Conservation (phyloP, 257 asterid genomes). For the Solanum neorickii region DNA sequence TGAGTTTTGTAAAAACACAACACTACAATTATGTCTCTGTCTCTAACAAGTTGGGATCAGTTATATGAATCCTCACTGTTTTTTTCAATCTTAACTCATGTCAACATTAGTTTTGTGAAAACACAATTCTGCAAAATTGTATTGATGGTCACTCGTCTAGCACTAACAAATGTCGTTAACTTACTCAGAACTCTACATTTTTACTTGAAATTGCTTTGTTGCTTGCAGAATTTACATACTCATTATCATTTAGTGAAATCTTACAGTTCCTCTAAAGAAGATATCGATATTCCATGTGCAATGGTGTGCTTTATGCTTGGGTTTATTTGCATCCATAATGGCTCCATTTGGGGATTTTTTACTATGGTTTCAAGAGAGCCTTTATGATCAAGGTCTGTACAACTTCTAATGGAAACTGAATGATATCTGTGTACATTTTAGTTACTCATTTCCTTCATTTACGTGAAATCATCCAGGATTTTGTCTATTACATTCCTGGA, state of each 20-base stretch:
- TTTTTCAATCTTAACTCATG: not conserved
- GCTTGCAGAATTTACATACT: not conserved
- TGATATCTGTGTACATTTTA: not conserved
- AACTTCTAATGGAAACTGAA: not conserved
- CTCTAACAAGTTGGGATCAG: not conserved
- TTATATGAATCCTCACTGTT: not conserved
- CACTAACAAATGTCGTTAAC: not conserved
- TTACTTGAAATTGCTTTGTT: not conserved
- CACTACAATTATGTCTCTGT: not conserved
- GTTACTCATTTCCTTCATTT: not conserved
- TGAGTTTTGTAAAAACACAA: not conserved
- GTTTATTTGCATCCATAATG: conserved; percentile 83
- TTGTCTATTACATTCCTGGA: conserved; percentile 96
- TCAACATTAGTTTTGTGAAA: not conserved
- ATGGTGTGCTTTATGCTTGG: conserved; percentile 74
- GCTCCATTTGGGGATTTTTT: conserved; percentile 97
- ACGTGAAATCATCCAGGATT: conserved; percentile 36
- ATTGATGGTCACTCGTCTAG: not conserved
- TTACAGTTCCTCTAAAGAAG: conserved; percentile 60
- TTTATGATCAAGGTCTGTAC: conserved; percentile 75
- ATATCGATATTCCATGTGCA: conserved; percentile 55
- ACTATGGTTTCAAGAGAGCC: conserved; percentile 97
- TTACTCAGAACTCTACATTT: not conserved
- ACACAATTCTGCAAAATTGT: not conserved
- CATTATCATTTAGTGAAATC: not conserved